Base-by-base conservation (phyloP, 2,329 filamentous ascomycete species). In the Hypoxylon sp. region DNA sequence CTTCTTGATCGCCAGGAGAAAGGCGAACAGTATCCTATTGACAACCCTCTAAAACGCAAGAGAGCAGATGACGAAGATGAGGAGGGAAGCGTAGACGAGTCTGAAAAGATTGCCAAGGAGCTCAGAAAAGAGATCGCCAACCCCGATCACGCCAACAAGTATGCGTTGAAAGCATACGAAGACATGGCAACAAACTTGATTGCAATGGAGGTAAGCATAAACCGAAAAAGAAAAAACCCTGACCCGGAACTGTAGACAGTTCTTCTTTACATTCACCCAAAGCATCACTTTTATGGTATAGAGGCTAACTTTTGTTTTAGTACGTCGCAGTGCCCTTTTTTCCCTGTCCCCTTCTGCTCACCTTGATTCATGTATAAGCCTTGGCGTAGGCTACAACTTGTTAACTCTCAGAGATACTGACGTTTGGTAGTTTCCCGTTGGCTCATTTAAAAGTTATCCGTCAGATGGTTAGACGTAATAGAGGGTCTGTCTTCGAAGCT, bases 1-100 rank as follows among this genome's bases (percentile, higher is more conserved):
- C 70, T 81, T 9, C 55, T 79, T 8, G 73, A 77, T 38, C 60
- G 69, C 3, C 55, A 67, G 19, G 77, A 79, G 2, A 63, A 59
- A 0, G 75, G 73, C 7, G 35, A 57, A 2, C 16, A 61, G 0
- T 80, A 80, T 36, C 73, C 72, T 2, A 68, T 62, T 5, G 40
- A 51, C 7, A 62, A 53, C 6, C 45, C 44, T 2, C 59, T 61
- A 17, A 81, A 81, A 60, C 68, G 78, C 8, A 80, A 80, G 59
- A 69, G 73, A 11, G 16, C n/a, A 31, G 57, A 53, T 4, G 52
- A 62, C 0, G 52, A 60, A 1, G 60, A 60, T 0, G 57, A 62
- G 1, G 55, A 62, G 1, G 62, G 57, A 0, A 56, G 58, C 2
- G 40, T 47, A 0, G 42, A 63, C 7, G 46, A 50, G 2, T 51